Conservation (phyloP, 2,329 filamentous ascomycete species). For the Xylariaceae sp. region DNA sequence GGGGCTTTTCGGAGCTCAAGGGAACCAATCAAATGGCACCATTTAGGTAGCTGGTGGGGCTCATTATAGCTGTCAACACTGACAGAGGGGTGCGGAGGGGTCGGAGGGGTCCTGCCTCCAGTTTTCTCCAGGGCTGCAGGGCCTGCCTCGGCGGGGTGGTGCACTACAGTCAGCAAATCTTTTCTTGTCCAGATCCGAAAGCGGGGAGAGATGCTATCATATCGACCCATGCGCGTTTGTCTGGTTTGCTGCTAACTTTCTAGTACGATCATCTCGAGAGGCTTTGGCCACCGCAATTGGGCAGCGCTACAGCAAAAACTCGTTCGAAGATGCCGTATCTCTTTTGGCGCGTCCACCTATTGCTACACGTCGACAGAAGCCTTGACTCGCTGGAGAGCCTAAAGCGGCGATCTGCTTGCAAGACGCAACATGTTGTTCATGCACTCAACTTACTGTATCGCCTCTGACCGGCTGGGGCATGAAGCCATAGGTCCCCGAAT, state of each 20-base stretch:
- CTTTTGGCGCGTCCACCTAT: too few relatives aligned
- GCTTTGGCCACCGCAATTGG: too few relatives aligned
- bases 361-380: too few relatives aligned
- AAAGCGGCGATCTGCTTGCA: constrained; percentile 6
- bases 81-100: constrained; percentile 9
- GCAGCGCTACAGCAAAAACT: too few relatives aligned
- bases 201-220: constrained; percentile 15
- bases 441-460: constrained; percentile 16
- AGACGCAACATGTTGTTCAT: neutral
- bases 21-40: constrained; percentile 9
- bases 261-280: too few relatives aligned
- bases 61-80: too few relatives aligned
- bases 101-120: neutral
- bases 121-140: neutral
- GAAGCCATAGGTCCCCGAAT: constrained; percentile 11
- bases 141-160: constrained; percentile 2
- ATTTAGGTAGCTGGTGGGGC: constrained; percentile 6
- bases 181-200: constrained; percentile 14
- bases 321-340: too few relatives aligned
- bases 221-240: too few relatives aligned
- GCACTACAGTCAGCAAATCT: constrained; percentile 15
- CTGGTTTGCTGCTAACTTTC: too few relatives aligned
- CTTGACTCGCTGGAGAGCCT: neutral
- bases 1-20: constrained; percentile 17
- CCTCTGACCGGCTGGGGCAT: constrained; percentile 3